Evolutionary conservation across 306 rosid species (phyloP).

Genomic region (Rubus idaeus): DNA sequence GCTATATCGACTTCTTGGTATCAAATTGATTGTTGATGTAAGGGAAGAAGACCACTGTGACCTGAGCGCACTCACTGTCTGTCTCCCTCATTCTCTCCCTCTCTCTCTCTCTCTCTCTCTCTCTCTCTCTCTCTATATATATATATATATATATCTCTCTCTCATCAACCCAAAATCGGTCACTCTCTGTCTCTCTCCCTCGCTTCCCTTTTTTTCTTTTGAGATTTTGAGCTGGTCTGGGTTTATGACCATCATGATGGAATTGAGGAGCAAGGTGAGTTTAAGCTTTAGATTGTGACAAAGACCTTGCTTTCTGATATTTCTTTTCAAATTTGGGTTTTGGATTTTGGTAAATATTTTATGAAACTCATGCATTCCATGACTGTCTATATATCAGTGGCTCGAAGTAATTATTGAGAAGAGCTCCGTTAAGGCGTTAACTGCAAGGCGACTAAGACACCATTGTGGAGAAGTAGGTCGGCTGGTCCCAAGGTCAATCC

Average conservation of each 20-base stretch:
- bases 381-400: slow-evolving; percentile 15
- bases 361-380: background rate
- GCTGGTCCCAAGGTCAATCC: slow-evolving; percentile 70
- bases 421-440: slow-evolving; percentile 44
- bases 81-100: background rate
- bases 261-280: slow-evolving; percentile 41
- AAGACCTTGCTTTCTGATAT: background rate
- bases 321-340: background rate
- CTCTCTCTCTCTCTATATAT: too few relatives aligned
- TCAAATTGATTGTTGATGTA: too few relatives aligned
- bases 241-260: slow-evolving; percentile 39
- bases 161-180: background rate
- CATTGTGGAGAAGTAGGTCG: slow-evolving; percentile 85
- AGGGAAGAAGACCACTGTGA: background rate
- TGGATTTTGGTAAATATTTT: background rate
- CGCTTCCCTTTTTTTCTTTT: background rate
- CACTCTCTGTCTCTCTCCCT: background rate
- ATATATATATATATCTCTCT: too few relatives aligned
- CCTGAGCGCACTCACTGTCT: background rate
- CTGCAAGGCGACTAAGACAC: slow-evolving; percentile 74
- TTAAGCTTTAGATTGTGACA: background rate
- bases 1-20: too few relatives aligned
- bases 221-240: background rate
- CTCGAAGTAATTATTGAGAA: slow-evolving; percentile 23
- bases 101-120: background rate